phyloP scores from a whole-genome alignment of 306 rosid species.

The Ochetophila trinervis region DNA sequence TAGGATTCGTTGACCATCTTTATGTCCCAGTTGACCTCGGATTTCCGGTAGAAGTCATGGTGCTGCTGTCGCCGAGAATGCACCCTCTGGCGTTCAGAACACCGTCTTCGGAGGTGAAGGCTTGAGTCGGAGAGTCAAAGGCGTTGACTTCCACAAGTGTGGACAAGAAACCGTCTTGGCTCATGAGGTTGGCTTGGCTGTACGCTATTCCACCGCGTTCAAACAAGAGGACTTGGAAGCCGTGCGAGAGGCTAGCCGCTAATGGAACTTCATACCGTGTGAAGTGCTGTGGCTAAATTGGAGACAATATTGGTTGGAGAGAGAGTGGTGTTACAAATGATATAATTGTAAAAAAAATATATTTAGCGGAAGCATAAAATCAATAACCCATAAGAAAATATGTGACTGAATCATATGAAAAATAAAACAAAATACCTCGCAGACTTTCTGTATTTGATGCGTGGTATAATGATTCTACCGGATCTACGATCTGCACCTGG shows the following conservation, averaged over 20 bases:
- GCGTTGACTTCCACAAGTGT: conserved; percentile 38
- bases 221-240: conserved; percentile 53
- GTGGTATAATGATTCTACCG: too few species aligned
- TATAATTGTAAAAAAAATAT: too few species aligned
- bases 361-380: too few species aligned
- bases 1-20: conserved; percentile 60
- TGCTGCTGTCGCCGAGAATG: conserved; percentile 92
- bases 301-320: too few species aligned
- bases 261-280: too few species aligned
- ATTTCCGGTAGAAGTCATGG: conserved; percentile 54
- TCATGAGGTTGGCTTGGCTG: conserved; percentile 44
- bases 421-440: too few species aligned
- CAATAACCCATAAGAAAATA: too few species aligned
- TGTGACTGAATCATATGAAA: too few species aligned
- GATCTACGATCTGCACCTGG: too few species aligned
- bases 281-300: too few species aligned
- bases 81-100: conserved; percentile 85
- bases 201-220: conserved; percentile 65
- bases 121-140: conserved; percentile 55
- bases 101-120: conserved; percentile 81
- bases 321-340: too few species aligned
- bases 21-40: conserved; percentile 50
- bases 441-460: too few species aligned
- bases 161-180: conserved; percentile 83
- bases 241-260: conserved; percentile 68